phyloP scores from a whole-genome alignment of 2,329 filamentous ascomycete species.

The Shiraia sp. region DNA sequence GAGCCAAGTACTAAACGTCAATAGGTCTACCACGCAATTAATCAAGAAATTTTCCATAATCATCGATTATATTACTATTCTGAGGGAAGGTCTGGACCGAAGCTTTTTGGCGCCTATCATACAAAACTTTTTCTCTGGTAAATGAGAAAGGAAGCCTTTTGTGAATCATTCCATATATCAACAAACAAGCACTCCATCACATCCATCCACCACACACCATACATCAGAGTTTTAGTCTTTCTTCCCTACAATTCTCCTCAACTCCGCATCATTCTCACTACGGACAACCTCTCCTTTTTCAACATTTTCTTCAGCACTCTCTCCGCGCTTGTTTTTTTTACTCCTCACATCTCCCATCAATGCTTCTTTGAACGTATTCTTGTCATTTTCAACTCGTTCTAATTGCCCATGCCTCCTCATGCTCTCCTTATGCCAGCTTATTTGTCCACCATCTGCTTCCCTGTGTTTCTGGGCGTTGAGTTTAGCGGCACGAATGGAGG shows the following conservation, averaged over 20 bases:
- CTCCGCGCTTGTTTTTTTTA: constrained; percentile 31
- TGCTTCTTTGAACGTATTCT: constrained; percentile 37
- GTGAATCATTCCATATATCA: too few relatives aligned
- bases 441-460: constrained; percentile 61
- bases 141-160: too few relatives aligned
- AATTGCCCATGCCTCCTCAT: constrained; percentile 56
- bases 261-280: constrained; percentile 43
- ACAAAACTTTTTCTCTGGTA: too few relatives aligned
- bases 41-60: too few relatives aligned
- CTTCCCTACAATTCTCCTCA: constrained; percentile 39
- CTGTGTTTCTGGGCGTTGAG: constrained; percentile 64
- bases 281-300: constrained; percentile 33
- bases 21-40: too few relatives aligned
- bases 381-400: constrained; percentile 49
- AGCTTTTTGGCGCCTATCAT: too few relatives aligned
- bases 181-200: too few relatives aligned
- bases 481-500: constrained; percentile 68
- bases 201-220: too few relatives aligned
- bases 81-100: too few relatives aligned
- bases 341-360: constrained; percentile 38
- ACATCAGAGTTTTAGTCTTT: background rate
- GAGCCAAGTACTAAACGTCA: too few relatives aligned
- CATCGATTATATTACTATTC: background rate
- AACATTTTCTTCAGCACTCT: constrained; percentile 9
- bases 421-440: constrained; percentile 59